Base-by-base conservation (phyloP, 768 basidiomycete genomes). In the Termitomyces sp. region DNA sequence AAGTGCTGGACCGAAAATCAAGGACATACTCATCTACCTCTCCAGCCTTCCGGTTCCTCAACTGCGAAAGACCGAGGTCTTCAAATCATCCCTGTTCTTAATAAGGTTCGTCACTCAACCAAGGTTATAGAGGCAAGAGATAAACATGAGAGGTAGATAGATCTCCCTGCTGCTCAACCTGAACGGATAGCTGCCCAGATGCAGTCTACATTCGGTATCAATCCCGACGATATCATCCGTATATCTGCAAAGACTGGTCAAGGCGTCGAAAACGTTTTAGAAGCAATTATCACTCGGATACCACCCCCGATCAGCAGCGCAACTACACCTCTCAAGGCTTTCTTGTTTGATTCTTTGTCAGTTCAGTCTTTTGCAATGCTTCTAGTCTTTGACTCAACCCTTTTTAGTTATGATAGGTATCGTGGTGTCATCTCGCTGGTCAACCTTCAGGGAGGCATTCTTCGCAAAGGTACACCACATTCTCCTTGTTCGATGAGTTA, bases 381-480 rank as follows among this genome's bases (percentile, higher is more conserved):
- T 50, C 35, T 26, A 49, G 20, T 43, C 56, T 20, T 51, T 67
- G 46, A 61, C 66, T 66, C 58, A 41, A 55, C 54, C 14, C 48
- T 30, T 18, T 50, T 61, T 41, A 96, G 94, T 58, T 98, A 95
- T 71, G 97, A 99, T 70, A 84, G 89, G 62, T 99, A 94, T 72
- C 85, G 95, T 58, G 97, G 97, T 10, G 97, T 98, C 23, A 95
- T 99, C 50, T 96, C 93, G 2, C 75, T 98, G 33, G 82, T 98
- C 38, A 91, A 84, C 64, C 72, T 99, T 20, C 86, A 90, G 66
- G 81, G 84, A 56, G 97, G 97, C 2, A 73, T 86, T 18, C 75
- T 98, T 48, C 82, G 83, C 48, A 96, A 91, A 81, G 94, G 94
- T 89, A 65, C 32, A 66, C 61, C 26, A 61, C 28, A 28, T 33